A percentile compares a stretch with the other conserved stretches of the same genome.
These are phyloP conservation scores for Kwoniella heveanensis DNA, from an alignment of 768 basidiomycete genomes.

Conservation along the genomic window DNA sequence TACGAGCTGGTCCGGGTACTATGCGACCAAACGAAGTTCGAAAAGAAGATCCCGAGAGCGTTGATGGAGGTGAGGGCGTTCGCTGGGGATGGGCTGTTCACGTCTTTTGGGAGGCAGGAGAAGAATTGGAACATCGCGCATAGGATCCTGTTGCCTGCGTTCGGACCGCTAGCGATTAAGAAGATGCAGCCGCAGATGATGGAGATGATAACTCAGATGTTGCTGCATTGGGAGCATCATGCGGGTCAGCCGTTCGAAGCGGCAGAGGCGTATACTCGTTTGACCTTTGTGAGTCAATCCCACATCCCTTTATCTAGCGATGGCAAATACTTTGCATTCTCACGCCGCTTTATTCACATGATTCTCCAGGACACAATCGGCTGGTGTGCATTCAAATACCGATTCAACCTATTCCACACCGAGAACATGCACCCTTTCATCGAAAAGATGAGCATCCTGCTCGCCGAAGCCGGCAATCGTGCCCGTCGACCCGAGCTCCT, in stretches of 20 bases:
- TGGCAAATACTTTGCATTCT: too few species aligned
- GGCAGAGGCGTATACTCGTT: not conserved
- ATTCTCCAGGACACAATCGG: slow-evolving; percentile 53
- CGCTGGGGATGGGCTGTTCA: slow-evolving; percentile 56
- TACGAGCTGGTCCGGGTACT: slow-evolving; percentile 59
- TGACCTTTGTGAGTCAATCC: not conserved
- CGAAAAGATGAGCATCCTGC: slow-evolving; percentile 53
- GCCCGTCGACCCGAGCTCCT: slow-evolving; percentile 57
- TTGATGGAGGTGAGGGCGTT: slow-evolving; percentile 57
- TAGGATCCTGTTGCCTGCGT: slow-evolving; percentile 59
- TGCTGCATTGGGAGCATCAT: slow-evolving; percentile 1
- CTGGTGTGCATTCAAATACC: slow-evolving; percentile 60
- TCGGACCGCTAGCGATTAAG: slow-evolving; percentile 59
- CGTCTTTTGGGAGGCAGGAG: slow-evolving; percentile 58
- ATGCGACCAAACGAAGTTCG: slow-evolving; percentile 59
- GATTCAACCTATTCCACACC: slow-evolving; percentile 58
- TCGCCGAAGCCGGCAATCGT: slow-evolving; percentile 57
- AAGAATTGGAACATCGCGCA: slow-evolving; percentile 57
- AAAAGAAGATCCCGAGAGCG: slow-evolving; percentile 57
- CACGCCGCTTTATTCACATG: too few species aligned
- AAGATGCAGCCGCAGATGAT: slow-evolving; percentile 62
- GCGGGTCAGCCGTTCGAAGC: not conserved
- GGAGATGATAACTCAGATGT: slow-evolving; percentile 40
- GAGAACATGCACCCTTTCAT: slow-evolving; percentile 32
- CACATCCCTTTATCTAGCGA: not conserved